Conservation (phyloP, 148 eudicot species). For the Camellia lanceoleosa region DNA sequence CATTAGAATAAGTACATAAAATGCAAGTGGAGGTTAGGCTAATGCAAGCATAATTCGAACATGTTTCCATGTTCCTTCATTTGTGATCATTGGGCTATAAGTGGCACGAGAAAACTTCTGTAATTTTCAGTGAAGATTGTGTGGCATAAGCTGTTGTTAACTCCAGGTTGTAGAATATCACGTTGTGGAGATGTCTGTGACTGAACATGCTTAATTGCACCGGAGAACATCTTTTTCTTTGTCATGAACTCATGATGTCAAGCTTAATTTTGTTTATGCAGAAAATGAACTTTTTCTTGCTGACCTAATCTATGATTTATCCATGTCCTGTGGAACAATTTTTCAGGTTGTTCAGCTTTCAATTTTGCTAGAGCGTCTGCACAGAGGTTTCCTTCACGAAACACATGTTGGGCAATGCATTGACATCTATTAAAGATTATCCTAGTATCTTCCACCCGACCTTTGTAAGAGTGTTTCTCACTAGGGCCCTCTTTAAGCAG, state of each 20-base stretch:
- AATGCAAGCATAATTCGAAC: background rate
- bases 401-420: too few relatives aligned
- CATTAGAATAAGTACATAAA: background rate
- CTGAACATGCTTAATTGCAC: background rate
- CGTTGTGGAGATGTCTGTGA: conserved; percentile 6
- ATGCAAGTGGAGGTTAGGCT: background rate
- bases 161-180: background rate
- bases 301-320: background rate
- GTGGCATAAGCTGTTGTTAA: background rate
- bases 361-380: too few relatives aligned
- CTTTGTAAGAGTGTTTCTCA: too few relatives aligned
- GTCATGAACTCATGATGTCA: background rate
- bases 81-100: background rate
- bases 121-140: background rate
- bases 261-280: conserved; percentile 1
- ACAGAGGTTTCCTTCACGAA: too few relatives aligned
- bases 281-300: background rate
- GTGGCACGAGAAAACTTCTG: background rate
- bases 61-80: background rate
- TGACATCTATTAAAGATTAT: too few relatives aligned
- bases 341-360: too few relatives aligned
- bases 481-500: too few relatives aligned
- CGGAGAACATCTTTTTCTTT: background rate
- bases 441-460: too few relatives aligned
- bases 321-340: background rate